These are phyloP conservation scores for Polyporus arcularius DNA, from an alignment of 768 basidiomycete genomes.

Conservation along the genomic window DNA sequence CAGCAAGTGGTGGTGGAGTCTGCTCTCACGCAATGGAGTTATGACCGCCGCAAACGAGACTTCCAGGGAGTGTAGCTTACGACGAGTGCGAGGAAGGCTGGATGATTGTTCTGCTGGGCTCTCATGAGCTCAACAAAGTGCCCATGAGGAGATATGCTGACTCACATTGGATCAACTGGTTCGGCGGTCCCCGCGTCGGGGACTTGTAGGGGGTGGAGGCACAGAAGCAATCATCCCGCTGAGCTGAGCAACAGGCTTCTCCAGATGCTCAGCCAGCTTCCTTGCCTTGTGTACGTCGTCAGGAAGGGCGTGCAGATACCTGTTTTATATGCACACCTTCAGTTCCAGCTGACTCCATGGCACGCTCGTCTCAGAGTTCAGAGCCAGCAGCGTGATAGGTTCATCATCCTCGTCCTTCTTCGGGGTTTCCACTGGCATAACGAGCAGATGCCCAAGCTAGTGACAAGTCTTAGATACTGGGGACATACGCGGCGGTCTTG, in stretches of 20 bases:
- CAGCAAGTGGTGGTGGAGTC: background rate
- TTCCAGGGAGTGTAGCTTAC: background rate
- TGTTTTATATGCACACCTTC: constrained; percentile 51
- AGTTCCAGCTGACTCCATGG: constrained; percentile 67
- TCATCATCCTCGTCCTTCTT: constrained; percentile 31
- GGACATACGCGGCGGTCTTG: background rate
- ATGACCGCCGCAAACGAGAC: background rate
- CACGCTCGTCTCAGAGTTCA: constrained; percentile 60
- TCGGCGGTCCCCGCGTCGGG: constrained; percentile 16
- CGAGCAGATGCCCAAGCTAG: constrained; percentile 71
- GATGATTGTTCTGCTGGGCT: no score
- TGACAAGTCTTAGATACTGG: background rate
- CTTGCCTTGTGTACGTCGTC: constrained; percentile 15
- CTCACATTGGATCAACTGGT: background rate
- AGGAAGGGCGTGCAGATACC: no score
- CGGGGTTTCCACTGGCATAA: constrained; percentile 59
- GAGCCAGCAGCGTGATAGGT: constrained; percentile 69
- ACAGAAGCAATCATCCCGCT: constrained; percentile 21
- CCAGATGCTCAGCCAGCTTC: constrained; percentile 27
- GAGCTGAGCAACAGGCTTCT: constrained; percentile 25
- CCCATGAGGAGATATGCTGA: background rate
- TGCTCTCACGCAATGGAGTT: background rate
- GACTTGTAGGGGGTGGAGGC: constrained; percentile 10
- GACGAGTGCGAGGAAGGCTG: background rate
- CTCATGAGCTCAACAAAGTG: background rate